Evolutionary conservation across 129 eudicot species (phyloP).

Genomic region (Flaveria trinervia): DNA sequence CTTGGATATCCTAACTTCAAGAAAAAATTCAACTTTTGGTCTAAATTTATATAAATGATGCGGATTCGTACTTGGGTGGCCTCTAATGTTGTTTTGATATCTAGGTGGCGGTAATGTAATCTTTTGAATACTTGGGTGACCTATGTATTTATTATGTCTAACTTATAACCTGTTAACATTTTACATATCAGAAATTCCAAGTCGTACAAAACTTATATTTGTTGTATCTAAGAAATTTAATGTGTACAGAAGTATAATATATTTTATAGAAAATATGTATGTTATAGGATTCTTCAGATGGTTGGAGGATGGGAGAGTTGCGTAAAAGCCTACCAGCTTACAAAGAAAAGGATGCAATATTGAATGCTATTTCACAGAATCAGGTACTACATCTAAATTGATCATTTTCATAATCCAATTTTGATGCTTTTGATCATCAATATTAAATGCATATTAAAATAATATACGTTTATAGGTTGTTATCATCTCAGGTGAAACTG

Average conservation of each 20-base stretch:
- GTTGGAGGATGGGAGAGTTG: constrained; percentile 67
- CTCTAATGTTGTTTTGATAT: not conserved
- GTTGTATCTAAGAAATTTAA: not conserved
- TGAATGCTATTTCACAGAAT: constrained; percentile 67
- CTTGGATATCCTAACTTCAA: not conserved
- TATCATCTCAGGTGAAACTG: constrained; percentile 99
- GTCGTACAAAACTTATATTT: not conserved
- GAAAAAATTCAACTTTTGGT: not conserved
- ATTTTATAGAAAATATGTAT: constrained; percentile 30
- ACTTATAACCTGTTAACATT: not conserved
- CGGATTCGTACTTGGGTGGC: not conserved
- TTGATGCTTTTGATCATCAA: constrained; percentile 11
- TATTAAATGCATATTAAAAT: not conserved
- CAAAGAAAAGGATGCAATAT: constrained; percentile 77
- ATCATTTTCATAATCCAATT: not conserved
- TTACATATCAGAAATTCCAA: constrained; percentile 13
- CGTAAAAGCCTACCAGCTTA: constrained; percentile 89
- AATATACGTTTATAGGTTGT: constrained; percentile 59
- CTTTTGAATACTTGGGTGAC: not conserved
- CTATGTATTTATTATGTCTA: not conserved
- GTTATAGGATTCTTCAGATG: constrained; percentile 76
- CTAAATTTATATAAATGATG: not conserved
- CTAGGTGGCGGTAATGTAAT: not conserved
- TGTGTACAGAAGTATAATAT: constrained; percentile 6
- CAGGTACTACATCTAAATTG: constrained; percentile 53